Percentiles rank a stretch among this genome's conserved stretches.
Conservation (phyloP, 176 grass and related monocot species). For the Ensete glaucum region DNA sequence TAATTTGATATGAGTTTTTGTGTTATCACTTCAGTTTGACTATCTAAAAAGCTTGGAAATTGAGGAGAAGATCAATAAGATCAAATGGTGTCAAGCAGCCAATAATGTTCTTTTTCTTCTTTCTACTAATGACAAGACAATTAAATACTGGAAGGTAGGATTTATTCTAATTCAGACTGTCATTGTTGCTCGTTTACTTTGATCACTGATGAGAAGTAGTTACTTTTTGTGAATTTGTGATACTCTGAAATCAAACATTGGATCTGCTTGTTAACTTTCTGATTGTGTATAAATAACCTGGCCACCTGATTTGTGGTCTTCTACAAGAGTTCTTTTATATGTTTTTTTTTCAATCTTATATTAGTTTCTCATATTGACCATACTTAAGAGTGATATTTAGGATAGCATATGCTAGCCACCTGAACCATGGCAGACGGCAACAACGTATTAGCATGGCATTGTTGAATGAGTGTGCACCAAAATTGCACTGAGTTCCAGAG, state of each 20-base stretch:
- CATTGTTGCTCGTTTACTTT: not conserved
- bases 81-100: constrained; percentile 81
- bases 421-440: not conserved
- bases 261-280: not conserved
- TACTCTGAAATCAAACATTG: no score
- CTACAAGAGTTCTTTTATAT: not conserved
- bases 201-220: not conserved
- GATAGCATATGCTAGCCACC: not conserved
- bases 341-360: not conserved
- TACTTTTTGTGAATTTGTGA: not conserved
- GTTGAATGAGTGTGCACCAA: not conserved
- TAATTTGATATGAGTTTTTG: not conserved
- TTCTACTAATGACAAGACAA: constrained; percentile 97
- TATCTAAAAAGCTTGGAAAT: constrained; percentile 99
- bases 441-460: not conserved
- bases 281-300: not conserved
- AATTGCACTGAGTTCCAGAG: not conserved
- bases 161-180: constrained; percentile 3
- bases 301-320: not conserved
- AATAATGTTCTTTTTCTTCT: constrained; percentile 74
- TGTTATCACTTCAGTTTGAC: constrained; percentile 54
- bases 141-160: constrained; percentile 95
- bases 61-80: constrained; percentile 99
- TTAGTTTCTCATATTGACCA: not conserved
- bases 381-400: not conserved